Percentiles rank a stretch among this genome's conserved stretches.
phyloP scores from a whole-genome alignment of 2,329 filamentous ascomycete genomes.

The Elsinoe perseae region DNA sequence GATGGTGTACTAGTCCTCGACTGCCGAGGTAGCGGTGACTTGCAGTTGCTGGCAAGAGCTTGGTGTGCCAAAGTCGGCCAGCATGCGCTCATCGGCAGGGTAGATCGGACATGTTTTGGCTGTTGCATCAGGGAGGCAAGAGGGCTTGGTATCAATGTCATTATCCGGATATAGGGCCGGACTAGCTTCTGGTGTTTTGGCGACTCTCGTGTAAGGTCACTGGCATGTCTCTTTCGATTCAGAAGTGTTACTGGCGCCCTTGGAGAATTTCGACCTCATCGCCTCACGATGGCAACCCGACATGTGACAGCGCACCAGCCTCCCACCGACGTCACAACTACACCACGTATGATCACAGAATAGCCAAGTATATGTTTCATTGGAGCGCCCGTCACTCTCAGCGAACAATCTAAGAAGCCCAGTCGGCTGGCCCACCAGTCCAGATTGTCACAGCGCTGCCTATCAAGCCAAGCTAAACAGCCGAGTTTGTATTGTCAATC shows the following conservation, averaged over 20 bases:
- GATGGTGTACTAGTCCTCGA: slow-evolving; percentile 38
- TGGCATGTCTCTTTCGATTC: neutral
- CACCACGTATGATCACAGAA: too few species aligned
- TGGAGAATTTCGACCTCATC: neutral
- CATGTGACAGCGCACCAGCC: too few species aligned
- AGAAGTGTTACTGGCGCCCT: neutral
- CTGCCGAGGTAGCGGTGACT: slow-evolving; percentile 52
- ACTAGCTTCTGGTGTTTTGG: neutral
- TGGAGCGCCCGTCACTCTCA: neutral
- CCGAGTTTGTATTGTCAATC: neutral
- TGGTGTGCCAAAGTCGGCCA: slow-evolving; percentile 67
- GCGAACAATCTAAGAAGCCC: neutral
- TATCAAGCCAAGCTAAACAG: neutral
- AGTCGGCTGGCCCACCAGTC: neutral
- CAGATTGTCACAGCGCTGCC: neutral
- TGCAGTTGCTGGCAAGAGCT: slow-evolving; percentile 64
- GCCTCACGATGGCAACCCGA: too few species aligned
- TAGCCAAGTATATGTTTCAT: neutral
- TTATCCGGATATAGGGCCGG: slow-evolving; percentile 39
- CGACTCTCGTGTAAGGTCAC: neutral
- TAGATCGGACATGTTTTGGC: slow-evolving; percentile 59
- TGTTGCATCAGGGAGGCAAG: slow-evolving; percentile 70
- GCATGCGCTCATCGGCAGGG: slow-evolving; percentile 63
- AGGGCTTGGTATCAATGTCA: slow-evolving; percentile 59
- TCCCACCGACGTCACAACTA: too few species aligned